Conservation (phyloP, 2,329 filamentous ascomycete genomes). For the Ophiocordyceps polyrhachis-furcata region DNA sequence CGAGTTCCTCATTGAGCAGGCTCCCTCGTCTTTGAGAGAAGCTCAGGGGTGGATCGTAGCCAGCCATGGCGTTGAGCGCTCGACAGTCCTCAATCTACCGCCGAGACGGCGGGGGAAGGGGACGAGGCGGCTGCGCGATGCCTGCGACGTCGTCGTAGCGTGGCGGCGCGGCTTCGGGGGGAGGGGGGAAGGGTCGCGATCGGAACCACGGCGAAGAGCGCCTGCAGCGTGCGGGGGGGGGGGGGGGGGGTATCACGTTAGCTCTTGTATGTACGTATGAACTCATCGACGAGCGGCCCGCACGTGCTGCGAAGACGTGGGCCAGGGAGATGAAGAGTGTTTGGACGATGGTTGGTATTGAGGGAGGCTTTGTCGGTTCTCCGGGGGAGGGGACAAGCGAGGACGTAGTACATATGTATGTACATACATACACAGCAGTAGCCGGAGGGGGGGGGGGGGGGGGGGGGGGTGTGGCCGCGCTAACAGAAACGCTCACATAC, state of each 20-base stretch:
- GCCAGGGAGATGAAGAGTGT: neutral
- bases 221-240: conserved; percentile 1
- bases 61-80: conserved; percentile 11
- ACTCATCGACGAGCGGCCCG: neutral
- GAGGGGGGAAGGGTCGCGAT: neutral
- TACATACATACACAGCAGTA: neutral
- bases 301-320: neutral
- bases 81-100: neutral
- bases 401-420: neutral
- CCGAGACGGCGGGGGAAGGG: neutral
- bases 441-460: neutral
- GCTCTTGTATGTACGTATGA: conserved; percentile 3
- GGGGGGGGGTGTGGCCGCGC: conserved; percentile 1
- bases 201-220: conserved; percentile 1
- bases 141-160: neutral
- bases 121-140: neutral
- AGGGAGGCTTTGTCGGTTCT: neutral
- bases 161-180: neutral
- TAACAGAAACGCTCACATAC: conserved; percentile 3
- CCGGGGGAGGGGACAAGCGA: neutral
- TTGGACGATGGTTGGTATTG: neutral
- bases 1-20: conserved; percentile 36
- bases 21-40: conserved; percentile 44
- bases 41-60: conserved; percentile 30
- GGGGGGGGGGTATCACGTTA: conserved; percentile 3